Conservation (phyloP, 805 yeast genomes). For the Teunomyces stri region DNA sequence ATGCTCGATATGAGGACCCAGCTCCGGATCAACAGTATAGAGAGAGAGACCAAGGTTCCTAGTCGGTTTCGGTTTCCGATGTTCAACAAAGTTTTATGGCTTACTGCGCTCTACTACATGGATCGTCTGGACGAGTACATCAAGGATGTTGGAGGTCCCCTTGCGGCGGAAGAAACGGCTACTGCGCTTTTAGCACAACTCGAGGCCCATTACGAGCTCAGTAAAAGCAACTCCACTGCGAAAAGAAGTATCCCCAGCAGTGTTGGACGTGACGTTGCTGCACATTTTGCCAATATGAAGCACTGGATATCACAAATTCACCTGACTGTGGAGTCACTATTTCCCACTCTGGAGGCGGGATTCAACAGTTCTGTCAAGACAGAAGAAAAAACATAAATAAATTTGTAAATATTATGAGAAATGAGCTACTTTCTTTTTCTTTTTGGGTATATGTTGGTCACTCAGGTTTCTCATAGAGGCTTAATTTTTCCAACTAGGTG, state of each 20-base stretch:
- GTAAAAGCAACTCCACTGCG: conserved; percentile 33
- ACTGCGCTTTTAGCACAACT: conserved; percentile 23
- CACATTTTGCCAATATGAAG: not conserved
- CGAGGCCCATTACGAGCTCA: conserved; percentile 27
- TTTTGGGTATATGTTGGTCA: not conserved
- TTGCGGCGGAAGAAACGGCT: conserved; percentile 6
- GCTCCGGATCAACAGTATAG: conserved; percentile 59
- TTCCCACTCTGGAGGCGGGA: too few species aligned
- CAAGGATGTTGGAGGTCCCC: conserved; percentile 11
- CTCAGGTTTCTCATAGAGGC: not conserved
- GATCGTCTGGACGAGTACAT: conserved; percentile 24
- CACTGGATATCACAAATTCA: not conserved
- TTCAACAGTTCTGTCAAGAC: not conserved
- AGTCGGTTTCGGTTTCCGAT: conserved; percentile 74
- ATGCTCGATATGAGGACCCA: conserved; percentile 61
- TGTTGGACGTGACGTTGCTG: conserved; percentile 7
- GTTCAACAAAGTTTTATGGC: conserved; percentile 70
- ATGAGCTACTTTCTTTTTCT: not conserved
- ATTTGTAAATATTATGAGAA: too few species aligned
- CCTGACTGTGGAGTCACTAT: not conserved
- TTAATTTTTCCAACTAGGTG: not conserved
- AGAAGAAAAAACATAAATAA: not conserved
- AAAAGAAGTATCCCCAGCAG: conserved; percentile 31
- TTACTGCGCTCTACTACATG: conserved; percentile 49
- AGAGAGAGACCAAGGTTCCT: conserved; percentile 68